Evolutionary conservation across 75 land plant species (phyloP).

Genomic region (Ceratopteris richardii): DNA sequence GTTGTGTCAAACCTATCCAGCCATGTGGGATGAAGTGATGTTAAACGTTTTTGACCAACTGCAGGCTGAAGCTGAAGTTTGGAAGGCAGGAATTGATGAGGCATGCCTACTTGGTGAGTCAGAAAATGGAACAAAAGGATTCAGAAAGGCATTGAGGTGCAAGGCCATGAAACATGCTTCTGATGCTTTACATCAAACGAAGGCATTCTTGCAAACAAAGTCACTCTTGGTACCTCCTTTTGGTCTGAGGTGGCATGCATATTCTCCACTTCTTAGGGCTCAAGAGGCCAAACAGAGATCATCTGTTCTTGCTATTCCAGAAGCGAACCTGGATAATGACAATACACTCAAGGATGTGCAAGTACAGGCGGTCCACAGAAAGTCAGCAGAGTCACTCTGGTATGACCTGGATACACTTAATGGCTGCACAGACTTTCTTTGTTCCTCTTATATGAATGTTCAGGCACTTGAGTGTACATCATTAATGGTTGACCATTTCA

Average conservation of each 20-base stretch:
- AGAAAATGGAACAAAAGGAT: neutral
- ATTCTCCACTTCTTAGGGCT: neutral
- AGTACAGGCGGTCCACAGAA: neutral
- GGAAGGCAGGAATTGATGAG: conserved; percentile 8
- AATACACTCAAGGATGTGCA: neutral
- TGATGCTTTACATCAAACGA: neutral
- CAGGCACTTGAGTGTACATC: conserved; percentile 27
- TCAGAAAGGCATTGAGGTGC: neutral
- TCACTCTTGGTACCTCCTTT: neutral
- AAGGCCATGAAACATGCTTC: conserved; percentile 1
- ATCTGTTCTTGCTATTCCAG: neutral
- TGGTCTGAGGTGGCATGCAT: conserved; percentile 3
- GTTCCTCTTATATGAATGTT: conserved; percentile 20
- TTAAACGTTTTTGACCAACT: neutral
- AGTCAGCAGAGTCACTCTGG: conserved; percentile 15
- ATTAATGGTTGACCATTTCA: conserved; percentile 36
- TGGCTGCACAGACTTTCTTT: conserved; percentile 35
- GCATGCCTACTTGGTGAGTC: neutral
- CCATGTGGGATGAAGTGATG: neutral
- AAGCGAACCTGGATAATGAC: neutral
- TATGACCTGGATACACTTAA: conserved; percentile 28
- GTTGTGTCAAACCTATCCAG: too few relatives aligned
- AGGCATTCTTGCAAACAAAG: neutral
- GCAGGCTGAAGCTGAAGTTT: conserved; percentile 8
- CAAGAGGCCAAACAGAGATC: neutral